A percentile compares a stretch with the other conserved stretches of the same genome.
phyloP scores from a whole-genome alignment of 1,139 yeast genomes.

The Taphrina wiesneri region DNA sequence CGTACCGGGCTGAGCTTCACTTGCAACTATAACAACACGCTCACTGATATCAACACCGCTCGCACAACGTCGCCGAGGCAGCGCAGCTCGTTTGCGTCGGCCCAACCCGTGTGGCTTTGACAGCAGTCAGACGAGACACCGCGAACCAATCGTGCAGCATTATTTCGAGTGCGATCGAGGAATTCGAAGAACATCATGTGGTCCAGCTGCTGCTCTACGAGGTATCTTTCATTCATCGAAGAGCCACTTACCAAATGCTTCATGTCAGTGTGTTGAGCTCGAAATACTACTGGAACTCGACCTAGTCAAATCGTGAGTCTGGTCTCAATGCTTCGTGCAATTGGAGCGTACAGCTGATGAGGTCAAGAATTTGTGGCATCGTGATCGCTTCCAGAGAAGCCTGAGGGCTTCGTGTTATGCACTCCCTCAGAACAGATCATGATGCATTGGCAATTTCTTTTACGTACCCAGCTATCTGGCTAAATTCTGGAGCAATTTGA shows the following conservation, averaged over 20 bases:
- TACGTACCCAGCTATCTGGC: background rate
- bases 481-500: background rate
- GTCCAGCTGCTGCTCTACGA: background rate
- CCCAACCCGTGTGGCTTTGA: background rate
- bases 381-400: background rate
- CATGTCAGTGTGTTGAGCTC: too few relatives aligned
- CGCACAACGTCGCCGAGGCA: background rate
- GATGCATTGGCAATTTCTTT: background rate
- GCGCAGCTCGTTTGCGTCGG: background rate
- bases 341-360: too few relatives aligned
- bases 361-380: background rate
- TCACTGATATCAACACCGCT: too few relatives aligned
- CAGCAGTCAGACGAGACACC: constrained; percentile 1
- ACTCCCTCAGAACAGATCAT: background rate
- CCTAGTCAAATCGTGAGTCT: too few relatives aligned
- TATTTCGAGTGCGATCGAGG: background rate
- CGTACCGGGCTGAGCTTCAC: too few relatives aligned
- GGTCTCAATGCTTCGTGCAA: too few relatives aligned
- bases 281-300: too few relatives aligned
- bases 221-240: background rate
- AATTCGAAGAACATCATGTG: too few relatives aligned
- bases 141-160: background rate
- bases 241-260: background rate
- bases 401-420: background rate
- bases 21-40: too few relatives aligned